Evolutionary conservation across 192 early-diverging fungal species (phyloP).

Genomic region (Obelidium mucronatum): DNA sequence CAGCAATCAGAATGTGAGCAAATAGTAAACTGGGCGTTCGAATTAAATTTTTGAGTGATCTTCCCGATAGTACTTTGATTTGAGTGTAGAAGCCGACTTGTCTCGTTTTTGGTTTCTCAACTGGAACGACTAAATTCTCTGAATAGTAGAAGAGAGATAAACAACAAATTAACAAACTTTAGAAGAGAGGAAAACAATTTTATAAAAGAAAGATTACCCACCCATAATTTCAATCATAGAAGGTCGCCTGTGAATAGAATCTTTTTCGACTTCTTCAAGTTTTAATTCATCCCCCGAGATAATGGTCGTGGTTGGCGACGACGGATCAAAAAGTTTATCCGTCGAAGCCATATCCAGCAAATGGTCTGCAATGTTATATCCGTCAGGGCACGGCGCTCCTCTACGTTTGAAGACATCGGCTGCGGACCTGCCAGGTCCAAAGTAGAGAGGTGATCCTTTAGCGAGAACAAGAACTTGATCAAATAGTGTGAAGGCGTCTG

Average conservation of each 20-base stretch:
- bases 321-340: background rate
- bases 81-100: constrained; percentile 64
- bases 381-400: constrained; percentile 69
- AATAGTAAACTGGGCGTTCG: constrained; percentile 80
- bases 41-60: constrained; percentile 84
- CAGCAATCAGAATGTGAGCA: constrained; percentile 74
- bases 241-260: background rate
- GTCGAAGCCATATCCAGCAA: constrained; percentile 62
- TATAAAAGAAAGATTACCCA: no score
- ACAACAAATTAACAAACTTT: no score
- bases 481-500: constrained; percentile 82
- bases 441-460: constrained; percentile 73
- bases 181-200: no score
- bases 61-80: constrained; percentile 73
- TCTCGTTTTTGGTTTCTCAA: constrained; percentile 19
- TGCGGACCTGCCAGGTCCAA: constrained; percentile 54
- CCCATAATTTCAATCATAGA: no score
- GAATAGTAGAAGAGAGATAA: background rate
- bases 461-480: constrained; percentile 81
- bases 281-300: background rate
- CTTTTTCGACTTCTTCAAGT: constrained; percentile 15
- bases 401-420: constrained; percentile 56
- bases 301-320: background rate
- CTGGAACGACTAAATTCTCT: constrained; percentile 2
- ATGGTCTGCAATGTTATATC: constrained; percentile 79